These are phyloP conservation scores for Zygosaccharomyces rouxii DNA, from an alignment of 805 yeast species.

Conservation along the genomic window DNA sequence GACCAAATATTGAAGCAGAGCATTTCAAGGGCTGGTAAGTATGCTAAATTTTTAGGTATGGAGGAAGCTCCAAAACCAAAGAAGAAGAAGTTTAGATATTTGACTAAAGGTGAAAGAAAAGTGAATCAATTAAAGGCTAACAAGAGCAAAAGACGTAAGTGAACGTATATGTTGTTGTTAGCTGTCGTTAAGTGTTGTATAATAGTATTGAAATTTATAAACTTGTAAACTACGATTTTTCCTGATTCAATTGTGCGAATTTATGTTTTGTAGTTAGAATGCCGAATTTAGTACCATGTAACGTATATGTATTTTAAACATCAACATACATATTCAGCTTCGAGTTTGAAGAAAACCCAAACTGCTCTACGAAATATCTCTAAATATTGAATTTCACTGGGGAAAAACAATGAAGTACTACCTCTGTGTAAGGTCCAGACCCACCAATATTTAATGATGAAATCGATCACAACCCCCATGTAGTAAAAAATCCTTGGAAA, in stretches of 20 bases:
- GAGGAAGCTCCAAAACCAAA: conserved; percentile 40
- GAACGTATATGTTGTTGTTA: conserved; percentile 5
- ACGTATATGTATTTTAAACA: background rate
- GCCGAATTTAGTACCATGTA: background rate
- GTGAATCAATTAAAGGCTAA: conserved; percentile 48
- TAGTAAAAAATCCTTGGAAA: conserved; percentile 43
- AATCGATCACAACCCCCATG: conserved; percentile 55
- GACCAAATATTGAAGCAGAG: conserved; percentile 69
- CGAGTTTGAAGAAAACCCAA: conserved; percentile 85
- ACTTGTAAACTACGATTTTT: background rate
- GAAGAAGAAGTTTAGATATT: conserved; percentile 83
- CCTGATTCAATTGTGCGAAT: conserved; percentile 6
- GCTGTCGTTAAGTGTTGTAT: no score
- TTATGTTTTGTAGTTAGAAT: background rate
- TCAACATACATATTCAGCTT: conserved; percentile 53
- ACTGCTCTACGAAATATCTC: conserved; percentile 82
- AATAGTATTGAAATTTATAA: background rate
- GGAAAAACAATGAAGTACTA: conserved; percentile 52
- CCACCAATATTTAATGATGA: conserved; percentile 74
- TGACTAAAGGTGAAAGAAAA: conserved; percentile 75
- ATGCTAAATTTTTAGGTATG: conserved; percentile 65
- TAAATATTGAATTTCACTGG: conserved; percentile 52
- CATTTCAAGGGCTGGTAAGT: conserved; percentile 73
- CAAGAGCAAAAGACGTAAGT: conserved; percentile 36
- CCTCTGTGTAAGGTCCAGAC: conserved; percentile 37